These are phyloP conservation scores for Venturiaceae sp. DNA, from an alignment of 2,329 filamentous ascomycete species.

Conservation along the genomic window DNA sequence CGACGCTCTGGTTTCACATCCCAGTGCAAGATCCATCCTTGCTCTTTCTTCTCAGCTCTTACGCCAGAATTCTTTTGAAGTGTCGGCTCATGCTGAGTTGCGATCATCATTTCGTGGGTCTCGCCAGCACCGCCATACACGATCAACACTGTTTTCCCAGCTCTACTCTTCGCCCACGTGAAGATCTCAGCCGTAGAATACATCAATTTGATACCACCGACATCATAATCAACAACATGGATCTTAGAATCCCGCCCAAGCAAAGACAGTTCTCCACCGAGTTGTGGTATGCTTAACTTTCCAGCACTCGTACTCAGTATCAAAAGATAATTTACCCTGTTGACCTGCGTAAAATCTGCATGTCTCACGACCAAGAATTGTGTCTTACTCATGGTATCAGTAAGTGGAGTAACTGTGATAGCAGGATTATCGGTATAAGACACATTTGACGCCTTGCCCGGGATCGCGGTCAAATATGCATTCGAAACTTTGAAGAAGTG, in stretches of 20 bases:
- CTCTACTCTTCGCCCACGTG: constrained; percentile 33
- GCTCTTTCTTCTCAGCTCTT: not conserved
- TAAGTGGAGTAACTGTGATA: constrained; percentile 53
- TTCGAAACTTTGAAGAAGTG: constrained; percentile 67
- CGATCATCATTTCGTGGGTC: no score
- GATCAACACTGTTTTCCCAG: constrained; percentile 48
- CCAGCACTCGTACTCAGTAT: constrained; percentile 47
- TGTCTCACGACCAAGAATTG: constrained; percentile 60
- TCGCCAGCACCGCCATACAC: constrained; percentile 55
- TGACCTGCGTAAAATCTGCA: constrained; percentile 50
- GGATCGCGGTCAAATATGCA: constrained; percentile 49
- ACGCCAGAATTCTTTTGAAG: not conserved
- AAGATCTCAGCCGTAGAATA: constrained; percentile 63
- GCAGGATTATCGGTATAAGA: constrained; percentile 26
- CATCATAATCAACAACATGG: constrained; percentile 55
- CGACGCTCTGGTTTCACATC: constrained; percentile 13
- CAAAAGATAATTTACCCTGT: constrained; percentile 53
- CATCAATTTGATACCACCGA: constrained; percentile 47
- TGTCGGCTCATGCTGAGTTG: constrained; percentile 50
- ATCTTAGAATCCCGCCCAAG: constrained; percentile 57
- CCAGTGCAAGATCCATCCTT: not conserved
- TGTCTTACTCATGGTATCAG: constrained; percentile 35
- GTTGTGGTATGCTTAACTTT: constrained; percentile 47
- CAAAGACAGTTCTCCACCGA: constrained; percentile 45
- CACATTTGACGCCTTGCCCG: constrained; percentile 15